Evolutionary conservation across 768 basidiomycete species (phyloP).

Genomic region (Tulasnella sp.): DNA sequence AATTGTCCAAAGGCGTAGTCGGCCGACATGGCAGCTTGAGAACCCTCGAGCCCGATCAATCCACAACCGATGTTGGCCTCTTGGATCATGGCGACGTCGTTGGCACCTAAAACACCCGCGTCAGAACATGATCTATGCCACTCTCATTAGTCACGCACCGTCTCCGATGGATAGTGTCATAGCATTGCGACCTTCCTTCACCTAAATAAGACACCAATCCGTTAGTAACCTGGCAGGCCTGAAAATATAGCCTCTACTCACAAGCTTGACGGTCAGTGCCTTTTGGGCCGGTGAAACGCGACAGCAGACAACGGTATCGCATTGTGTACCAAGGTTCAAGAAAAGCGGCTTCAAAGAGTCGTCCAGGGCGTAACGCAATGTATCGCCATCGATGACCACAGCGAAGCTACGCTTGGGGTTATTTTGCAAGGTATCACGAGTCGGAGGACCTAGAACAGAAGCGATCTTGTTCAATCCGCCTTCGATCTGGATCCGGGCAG

Average conservation of each 20-base stretch:
- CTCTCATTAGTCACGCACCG: slow-evolving; percentile 34
- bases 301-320: slow-evolving; percentile 97
- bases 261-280: slow-evolving; percentile 90
- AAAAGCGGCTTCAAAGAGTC: slow-evolving; percentile 76
- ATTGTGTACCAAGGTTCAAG: slow-evolving; percentile 87
- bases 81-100: slow-evolving; percentile 99
- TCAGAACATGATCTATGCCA: neutral
- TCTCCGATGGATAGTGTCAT: slow-evolving; percentile 98
- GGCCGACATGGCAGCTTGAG: slow-evolving; percentile 97
- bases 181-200: slow-evolving; percentile 90
- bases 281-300: slow-evolving; percentile 97
- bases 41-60: slow-evolving; percentile 87
- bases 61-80: slow-evolving; percentile 98
- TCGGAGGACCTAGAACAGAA: slow-evolving; percentile 70
- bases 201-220: slow-evolving; percentile 38
- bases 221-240: slow-evolving; percentile 9
- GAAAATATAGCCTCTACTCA: slow-evolving; percentile 33
- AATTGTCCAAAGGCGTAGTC: slow-evolving; percentile 99
- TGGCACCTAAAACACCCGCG: slow-evolving; percentile 46
- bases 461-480: slow-evolving; percentile 92
- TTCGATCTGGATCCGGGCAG: slow-evolving; percentile 79
- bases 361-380: slow-evolving; percentile 70
- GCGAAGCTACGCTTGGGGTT: slow-evolving; percentile 69
- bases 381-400: slow-evolving; percentile 94
- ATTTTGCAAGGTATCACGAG: slow-evolving; percentile 34